These are phyloP conservation scores for Nematodospora anomalae DNA, from an alignment of 1,139 yeast species.

Conservation along the genomic window DNA sequence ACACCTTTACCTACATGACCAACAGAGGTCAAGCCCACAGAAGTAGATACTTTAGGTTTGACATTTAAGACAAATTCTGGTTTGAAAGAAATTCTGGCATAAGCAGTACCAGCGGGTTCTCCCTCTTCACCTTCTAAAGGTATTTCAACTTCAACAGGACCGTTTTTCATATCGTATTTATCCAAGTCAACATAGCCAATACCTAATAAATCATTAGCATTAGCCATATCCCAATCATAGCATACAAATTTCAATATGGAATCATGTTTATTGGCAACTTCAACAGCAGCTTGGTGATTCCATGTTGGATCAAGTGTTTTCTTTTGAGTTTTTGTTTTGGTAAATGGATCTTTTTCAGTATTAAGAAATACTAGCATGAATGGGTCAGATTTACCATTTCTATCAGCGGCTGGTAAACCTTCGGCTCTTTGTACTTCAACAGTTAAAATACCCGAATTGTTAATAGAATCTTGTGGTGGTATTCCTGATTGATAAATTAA, in stretches of 20 bases:
- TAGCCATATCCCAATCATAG: constrained; percentile 92
- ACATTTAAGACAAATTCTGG: constrained; percentile 66
- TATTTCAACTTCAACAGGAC: constrained; percentile 50
- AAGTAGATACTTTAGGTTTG: constrained; percentile 37
- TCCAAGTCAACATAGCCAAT: constrained; percentile 58
- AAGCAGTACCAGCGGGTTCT: constrained; percentile 61
- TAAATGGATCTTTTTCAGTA: constrained; percentile 55
- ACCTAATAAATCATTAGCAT: constrained; percentile 80
- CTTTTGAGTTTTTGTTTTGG: constrained; percentile 77
- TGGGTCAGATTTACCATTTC: constrained; percentile 93
- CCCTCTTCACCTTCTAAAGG: constrained; percentile 59
- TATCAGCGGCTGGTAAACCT: constrained; percentile 79
- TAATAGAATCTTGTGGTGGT: constrained; percentile 73
- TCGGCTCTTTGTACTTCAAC: constrained; percentile 65
- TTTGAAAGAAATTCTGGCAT: constrained; percentile 59
- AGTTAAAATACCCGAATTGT: constrained; percentile 73
- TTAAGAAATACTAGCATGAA: constrained; percentile 68
- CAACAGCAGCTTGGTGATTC: constrained; percentile 63
- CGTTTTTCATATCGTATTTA: constrained; percentile 58
- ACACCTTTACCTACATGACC: constrained; percentile 48
- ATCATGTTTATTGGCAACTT: constrained; percentile 60
- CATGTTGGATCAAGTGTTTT: constrained; percentile 86
- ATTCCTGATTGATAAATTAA: constrained; percentile 52
- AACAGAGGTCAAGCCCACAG: constrained; percentile 37
- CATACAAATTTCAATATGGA: constrained; percentile 59